phyloP scores from a whole-genome alignment of 129 eudicot genomes.

The Centella asiatica region DNA sequence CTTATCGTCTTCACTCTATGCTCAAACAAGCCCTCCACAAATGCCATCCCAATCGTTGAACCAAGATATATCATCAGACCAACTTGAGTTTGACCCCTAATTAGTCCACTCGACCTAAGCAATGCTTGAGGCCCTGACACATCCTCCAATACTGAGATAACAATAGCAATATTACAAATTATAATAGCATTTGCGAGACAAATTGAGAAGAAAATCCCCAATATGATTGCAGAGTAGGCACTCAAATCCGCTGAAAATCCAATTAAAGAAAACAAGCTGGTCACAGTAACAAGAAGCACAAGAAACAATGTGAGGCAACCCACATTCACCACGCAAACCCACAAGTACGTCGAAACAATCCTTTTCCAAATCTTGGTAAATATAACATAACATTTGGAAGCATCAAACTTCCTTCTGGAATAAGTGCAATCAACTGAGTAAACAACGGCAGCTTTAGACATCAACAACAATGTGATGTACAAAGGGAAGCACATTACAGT shows the following conservation, averaged over 20 bases:
- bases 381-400: conserved; percentile 43
- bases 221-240: conserved; percentile 41
- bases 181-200: conserved; percentile 71
- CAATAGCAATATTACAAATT: conserved; percentile 65
- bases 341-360: conserved; percentile 56
- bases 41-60: conserved; percentile 82
- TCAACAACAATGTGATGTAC: conserved; percentile 47
- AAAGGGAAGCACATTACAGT: conserved; percentile 71
- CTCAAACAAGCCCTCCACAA: conserved; percentile 89
- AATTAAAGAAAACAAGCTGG: conserved; percentile 43
- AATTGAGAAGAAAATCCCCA: conserved; percentile 63
- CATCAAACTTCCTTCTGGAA: conserved; percentile 62
- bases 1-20: conserved; percentile 87
- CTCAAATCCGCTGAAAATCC: conserved; percentile 56
- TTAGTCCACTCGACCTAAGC: conserved; percentile 58
- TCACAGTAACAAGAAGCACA: conserved; percentile 42
- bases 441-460: conserved; percentile 85
- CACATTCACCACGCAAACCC: conserved; percentile 51
- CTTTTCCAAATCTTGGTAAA: conserved; percentile 66
- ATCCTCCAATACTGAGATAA: conserved; percentile 90
- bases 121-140: conserved; percentile 79
- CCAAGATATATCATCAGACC: conserved; percentile 83
- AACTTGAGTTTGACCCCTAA: conserved; percentile 90
- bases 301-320: conserved; percentile 64
- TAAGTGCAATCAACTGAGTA: conserved; percentile 89